Conservation (phyloP, 192 early-diverging fungal genomes). For the Coemansia sp. region DNA sequence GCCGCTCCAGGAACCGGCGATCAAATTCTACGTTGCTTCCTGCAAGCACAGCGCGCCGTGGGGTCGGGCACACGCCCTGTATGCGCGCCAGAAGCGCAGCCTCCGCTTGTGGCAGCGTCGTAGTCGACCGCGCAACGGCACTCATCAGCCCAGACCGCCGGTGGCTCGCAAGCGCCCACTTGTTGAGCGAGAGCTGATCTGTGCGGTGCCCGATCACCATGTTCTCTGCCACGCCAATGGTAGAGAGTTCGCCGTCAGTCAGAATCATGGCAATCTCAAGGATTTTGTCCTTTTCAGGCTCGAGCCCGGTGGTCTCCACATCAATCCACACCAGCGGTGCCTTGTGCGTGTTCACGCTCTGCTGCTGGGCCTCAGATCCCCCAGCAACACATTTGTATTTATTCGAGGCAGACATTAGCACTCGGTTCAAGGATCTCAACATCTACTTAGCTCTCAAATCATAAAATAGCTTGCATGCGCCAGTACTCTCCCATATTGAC, state of each 20-base stretch:
- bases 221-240: conserved; percentile 60
- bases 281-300: conserved; percentile 62
- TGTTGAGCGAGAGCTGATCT: conserved; percentile 74
- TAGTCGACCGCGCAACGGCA: conserved; percentile 62
- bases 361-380: not conserved
- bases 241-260: conserved; percentile 79
- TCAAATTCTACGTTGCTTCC: conserved; percentile 92
- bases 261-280: conserved; percentile 83
- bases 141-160: conserved; percentile 70
- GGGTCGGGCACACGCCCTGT: conserved; percentile 59
- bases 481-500: too few species aligned
- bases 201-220: conserved; percentile 68
- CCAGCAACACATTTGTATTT: too few species aligned
- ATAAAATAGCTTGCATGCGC: too few species aligned
- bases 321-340: conserved; percentile 25
- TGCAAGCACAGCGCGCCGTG: conserved; percentile 65
- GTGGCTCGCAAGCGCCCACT: conserved; percentile 84
- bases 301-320: conserved; percentile 35
- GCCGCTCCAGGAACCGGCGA: conserved; percentile 71
- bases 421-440: too few species aligned
- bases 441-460: too few species aligned
- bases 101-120: conserved; percentile 65
- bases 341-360: not conserved
- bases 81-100: conserved; percentile 67
- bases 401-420: too few species aligned